Percentiles rank a stretch among this genome's conserved stretches.
Evolutionary conservation across 345 rosid species (phyloP).

Genomic region (Salix dunnii): DNA sequence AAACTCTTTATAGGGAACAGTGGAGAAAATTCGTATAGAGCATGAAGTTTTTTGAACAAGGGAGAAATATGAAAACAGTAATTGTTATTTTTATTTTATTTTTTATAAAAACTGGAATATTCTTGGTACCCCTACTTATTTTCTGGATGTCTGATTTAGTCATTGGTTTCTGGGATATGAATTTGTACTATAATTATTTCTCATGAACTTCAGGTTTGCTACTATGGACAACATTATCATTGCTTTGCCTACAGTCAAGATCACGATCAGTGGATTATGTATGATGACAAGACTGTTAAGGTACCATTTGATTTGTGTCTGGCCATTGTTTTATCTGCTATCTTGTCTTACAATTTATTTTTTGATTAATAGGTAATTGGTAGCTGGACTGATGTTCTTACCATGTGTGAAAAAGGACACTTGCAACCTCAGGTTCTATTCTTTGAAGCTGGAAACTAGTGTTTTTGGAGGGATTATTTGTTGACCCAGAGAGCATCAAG

Average conservation of each 20-base stretch:
- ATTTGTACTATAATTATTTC: not conserved
- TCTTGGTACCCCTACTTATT: not conserved
- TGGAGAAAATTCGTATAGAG: not conserved
- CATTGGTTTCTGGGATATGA: not conserved
- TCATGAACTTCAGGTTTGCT: conserved; percentile 68
- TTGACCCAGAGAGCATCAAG: conserved; percentile 17
- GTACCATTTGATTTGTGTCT: conserved; percentile 28
- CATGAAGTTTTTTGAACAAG: not conserved
- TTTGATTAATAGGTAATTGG: conserved; percentile 65
- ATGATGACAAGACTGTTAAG: conserved; percentile 93
- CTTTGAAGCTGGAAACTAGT: conserved; percentile 64
- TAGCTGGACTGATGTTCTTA: conserved; percentile 75
- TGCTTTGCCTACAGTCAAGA: conserved; percentile 88
- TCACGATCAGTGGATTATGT: conserved; percentile 78
- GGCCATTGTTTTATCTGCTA: not conserved
- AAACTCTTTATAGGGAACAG: not conserved
- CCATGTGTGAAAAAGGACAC: conserved; percentile 80
- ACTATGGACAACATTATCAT: conserved; percentile 97
- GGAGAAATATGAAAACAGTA: not conserved
- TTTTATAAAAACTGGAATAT: not conserved
- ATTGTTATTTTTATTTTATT: not conserved
- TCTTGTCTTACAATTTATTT: conserved; percentile 11
- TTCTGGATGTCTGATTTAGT: not conserved
- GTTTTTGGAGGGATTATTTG: conserved; percentile 19
- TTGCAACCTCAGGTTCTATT: conserved; percentile 96